Percentiles rank a stretch among this genome's conserved stretches.
Evolutionary conservation across 495 filamentous ascomycete genomes (phyloP).

Genomic region (Talaromyces liani): DNA sequence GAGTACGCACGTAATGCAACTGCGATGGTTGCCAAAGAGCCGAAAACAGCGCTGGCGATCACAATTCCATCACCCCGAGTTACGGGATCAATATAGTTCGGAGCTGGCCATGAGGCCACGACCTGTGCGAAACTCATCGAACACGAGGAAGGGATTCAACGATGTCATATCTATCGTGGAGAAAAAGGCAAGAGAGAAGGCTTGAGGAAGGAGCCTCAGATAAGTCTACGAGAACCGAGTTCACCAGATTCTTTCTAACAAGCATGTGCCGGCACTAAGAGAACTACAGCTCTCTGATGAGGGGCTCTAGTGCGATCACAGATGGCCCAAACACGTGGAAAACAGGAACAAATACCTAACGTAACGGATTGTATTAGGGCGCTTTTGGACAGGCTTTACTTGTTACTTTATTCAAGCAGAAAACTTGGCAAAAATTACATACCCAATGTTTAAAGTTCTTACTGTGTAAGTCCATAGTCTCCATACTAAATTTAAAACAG

Average conservation of each 20-base stretch:
- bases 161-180: not conserved
- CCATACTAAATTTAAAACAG: too few species aligned
- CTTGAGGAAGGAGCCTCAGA: not conserved
- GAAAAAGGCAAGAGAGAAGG: not conserved
- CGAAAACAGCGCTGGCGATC: constrained; percentile 22
- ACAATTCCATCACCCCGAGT: constrained; percentile 25
- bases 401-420: too few species aligned
- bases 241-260: too few species aligned
- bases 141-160: not conserved
- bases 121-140: constrained; percentile 13
- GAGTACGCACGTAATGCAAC: not conserved
- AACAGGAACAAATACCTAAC: not conserved
- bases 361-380: too few species aligned
- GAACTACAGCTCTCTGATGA: too few species aligned
- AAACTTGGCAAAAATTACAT: too few species aligned
- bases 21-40: constrained; percentile 17
- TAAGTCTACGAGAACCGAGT: not conserved
- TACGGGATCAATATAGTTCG: constrained; percentile 32
- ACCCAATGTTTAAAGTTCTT: too few species aligned
- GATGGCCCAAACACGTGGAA: not conserved
- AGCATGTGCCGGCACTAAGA: too few species aligned
- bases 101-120: constrained; percentile 28
- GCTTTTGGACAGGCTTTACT: too few species aligned
- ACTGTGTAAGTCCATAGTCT: too few species aligned
- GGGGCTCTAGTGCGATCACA: not conserved